These are phyloP conservation scores for Trypanosoma conorhini DNA, from an alignment of 208 protist genomes.

Conservation along the genomic window DNA sequence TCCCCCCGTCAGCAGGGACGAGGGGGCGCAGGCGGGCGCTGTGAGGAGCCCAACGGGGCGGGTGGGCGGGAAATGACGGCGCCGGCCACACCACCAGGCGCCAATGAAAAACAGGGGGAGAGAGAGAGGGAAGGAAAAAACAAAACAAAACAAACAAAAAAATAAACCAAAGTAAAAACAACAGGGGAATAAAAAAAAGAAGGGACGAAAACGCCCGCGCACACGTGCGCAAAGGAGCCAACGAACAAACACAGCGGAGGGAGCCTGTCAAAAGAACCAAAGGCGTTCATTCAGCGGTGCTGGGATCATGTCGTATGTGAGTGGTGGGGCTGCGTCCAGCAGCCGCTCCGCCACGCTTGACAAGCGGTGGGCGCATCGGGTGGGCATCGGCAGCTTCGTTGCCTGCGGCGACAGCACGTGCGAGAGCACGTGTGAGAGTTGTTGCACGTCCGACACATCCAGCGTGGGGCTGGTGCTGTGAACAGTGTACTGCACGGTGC, in stretches of 20 bases:
- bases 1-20: not conserved
- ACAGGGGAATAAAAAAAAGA: conserved; percentile 15
- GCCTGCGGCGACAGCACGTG: conserved; percentile 65
- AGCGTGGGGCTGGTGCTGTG: conserved; percentile 72
- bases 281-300: conserved; percentile 57
- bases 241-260: not conserved
- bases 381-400: conserved; percentile 92
- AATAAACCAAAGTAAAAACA: conserved; percentile 3
- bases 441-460: conserved; percentile 76
- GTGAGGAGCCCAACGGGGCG: not conserved
- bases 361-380: conserved; percentile 82
- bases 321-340: conserved; percentile 72
- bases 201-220: conserved; percentile 6
- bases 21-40: not conserved
- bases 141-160: conserved; percentile 13
- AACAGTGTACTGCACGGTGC: conserved; percentile 82
- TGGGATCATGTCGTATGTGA: conserved; percentile 76
- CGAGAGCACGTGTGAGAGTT: conserved; percentile 71
- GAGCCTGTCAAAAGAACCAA: conserved; percentile 77
- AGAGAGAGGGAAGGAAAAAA: conserved; percentile 16
- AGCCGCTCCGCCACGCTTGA: conserved; percentile 73
- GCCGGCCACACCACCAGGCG: not conserved
- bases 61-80: not conserved
- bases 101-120: not conserved
- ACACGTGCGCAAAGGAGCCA: conserved; percentile 5